Evolutionary conservation across 1,139 yeast genomes (phyloP), one percentile per base, ranked within the genome.

Genomic region (Geotrichum australiense): DNA sequence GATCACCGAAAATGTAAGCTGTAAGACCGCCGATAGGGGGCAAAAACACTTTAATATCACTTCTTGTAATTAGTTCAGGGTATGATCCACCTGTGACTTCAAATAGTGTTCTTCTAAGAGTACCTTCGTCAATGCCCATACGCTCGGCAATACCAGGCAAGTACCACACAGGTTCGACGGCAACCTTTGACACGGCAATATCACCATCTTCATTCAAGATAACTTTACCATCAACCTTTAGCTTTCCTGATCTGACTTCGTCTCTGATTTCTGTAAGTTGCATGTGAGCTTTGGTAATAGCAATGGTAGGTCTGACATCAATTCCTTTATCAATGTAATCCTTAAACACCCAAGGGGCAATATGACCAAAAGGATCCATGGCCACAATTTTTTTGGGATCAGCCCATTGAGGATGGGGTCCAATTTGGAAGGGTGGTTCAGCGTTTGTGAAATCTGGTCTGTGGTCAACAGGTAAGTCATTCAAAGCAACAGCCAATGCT

Each of bases 21-120:
- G 81, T 76, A 40, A 70, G 57, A 10, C 81, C 81, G 31, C 82
- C 81, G 55, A 76, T 76, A 37, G 81, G 80, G 24, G 81, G 81
- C 49, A 76, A 60, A 51, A 75, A 76, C 20, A 73, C 72, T 55
- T 76, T 75, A 50, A 76, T 70, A 54, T 76, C 81, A 6, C 78
- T 77, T 54, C 82, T 71, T 4, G 81, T 76, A 45, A 76, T 66
- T 49, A 76, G 64, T 57, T 76, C 81, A 4, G 81, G 80, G 54
- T 76, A 76, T 69, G 76, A 74, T 35, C 81, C 80, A 51, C 78
- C 78, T 36, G 80, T 76, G 53, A 76, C 80, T 53, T 76, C 76
- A 53, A 76, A 75, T 49, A 76, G 61, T 3, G 78, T 73, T 41
- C 74, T 68, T 54, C 82, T 68, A 39, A 76, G 64, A 35, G 71